These are phyloP conservation scores for Macrophomina tecta DNA, from an alignment of 2,329 filamentous ascomycete species.

Conservation along the genomic window DNA sequence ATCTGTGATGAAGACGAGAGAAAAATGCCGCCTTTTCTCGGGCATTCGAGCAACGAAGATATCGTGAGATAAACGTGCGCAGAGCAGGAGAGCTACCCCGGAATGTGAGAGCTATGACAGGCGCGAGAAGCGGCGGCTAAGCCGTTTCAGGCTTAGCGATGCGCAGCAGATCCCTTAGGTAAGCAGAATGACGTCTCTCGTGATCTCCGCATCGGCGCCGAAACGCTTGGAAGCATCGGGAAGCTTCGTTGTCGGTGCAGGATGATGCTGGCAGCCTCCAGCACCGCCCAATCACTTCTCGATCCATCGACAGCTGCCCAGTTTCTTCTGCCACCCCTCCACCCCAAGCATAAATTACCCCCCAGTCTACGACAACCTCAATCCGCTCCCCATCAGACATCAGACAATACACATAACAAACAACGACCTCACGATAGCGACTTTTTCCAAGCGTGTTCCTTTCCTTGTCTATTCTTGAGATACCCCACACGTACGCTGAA, in stretches of 20 bases:
- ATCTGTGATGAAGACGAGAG: not conserved
- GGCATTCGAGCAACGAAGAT: not conserved
- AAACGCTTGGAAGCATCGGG: conserved; percentile 24
- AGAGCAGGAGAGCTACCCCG: conserved; percentile 11
- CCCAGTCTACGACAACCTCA: not conserved
- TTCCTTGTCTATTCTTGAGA: conserved; percentile 12
- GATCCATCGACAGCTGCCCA: conserved; percentile 8
- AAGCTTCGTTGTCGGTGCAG: conserved; percentile 15
- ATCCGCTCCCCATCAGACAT: not conserved
- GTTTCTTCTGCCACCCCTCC: conserved; percentile 16
- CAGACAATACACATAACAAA: conserved; percentile 3
- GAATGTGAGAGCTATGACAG: conserved; percentile 12
- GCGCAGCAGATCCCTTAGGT: not conserved
- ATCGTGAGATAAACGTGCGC: not conserved
- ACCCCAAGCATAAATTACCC: conserved; percentile 22
- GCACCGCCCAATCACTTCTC: conserved; percentile 9
- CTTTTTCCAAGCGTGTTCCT: not conserved
- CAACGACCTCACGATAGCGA: not conserved
- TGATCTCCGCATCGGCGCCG: conserved; percentile 10
- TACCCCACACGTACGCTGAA: conserved; percentile 1
- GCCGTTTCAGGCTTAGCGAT: conserved; percentile 10
- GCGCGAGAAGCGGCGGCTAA: conserved; percentile 7
- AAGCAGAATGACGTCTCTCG: conserved; percentile 5
- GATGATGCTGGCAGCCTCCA: conserved; percentile 19
- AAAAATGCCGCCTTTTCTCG: conserved; percentile 7